These are phyloP conservation scores for Gossypium turneri DNA, from an alignment of 345 rosid genomes.

Conservation along the genomic window DNA sequence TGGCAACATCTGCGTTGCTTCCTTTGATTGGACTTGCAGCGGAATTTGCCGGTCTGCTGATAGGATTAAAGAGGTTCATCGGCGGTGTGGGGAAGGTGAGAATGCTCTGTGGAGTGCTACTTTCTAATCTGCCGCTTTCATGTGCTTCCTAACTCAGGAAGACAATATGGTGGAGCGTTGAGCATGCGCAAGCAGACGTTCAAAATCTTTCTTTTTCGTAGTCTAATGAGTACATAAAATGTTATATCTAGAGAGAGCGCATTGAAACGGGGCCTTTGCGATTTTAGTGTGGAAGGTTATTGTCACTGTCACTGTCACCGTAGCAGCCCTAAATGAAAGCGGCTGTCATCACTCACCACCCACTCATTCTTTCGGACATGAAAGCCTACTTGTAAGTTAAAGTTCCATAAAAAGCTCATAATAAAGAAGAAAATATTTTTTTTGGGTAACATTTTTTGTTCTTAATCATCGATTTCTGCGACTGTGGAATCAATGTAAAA, in stretches of 20 bases:
- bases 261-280: constrained; percentile 22
- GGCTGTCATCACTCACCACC: constrained; percentile 14
- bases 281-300: constrained; percentile 32
- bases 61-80: constrained; percentile 85
- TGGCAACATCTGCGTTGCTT: constrained; percentile 90
- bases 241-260: constrained; percentile 16
- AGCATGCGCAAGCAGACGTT: constrained; percentile 1
- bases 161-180: constrained; percentile 6
- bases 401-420: constrained; percentile 29
- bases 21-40: constrained; percentile 96
- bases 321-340: constrained; percentile 17
- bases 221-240: constrained; percentile 23
- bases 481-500: too few species aligned
- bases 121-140: constrained; percentile 28
- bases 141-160: constrained; percentile 42
- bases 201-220: constrained; percentile 17
- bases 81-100: constrained; percentile 90
- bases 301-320: constrained; percentile 22
- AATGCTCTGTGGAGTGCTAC: constrained; percentile 82
- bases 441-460: background rate
- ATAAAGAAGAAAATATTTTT: constrained; percentile 13
- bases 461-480: background rate
- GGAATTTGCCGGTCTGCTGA: constrained; percentile 91
- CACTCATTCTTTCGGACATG: constrained; percentile 40
- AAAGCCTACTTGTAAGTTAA: constrained; percentile 44